Evolutionary conservation across 2,329 filamentous ascomycete species (phyloP).

Genomic region (Trichophyton rubrum): DNA sequence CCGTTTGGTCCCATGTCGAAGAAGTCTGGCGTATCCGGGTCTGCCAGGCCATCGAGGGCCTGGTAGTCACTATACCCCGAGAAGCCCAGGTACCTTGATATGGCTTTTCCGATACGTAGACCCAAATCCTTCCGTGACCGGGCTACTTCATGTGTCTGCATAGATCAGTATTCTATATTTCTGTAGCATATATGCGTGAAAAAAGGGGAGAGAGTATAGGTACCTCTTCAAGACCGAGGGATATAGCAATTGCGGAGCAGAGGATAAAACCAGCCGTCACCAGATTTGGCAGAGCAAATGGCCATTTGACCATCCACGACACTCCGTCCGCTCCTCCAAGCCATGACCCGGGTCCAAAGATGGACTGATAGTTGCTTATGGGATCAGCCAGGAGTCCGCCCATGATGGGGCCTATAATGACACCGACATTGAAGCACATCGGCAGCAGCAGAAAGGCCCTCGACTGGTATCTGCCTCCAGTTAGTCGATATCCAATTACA

Average conservation of each 20-base stretch:
- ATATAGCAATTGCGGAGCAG: constrained; percentile 41
- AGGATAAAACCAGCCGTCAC: constrained; percentile 51
- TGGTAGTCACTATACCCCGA: constrained; percentile 23
- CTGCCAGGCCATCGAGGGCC: constrained; percentile 19
- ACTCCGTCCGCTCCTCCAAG: constrained; percentile 48
- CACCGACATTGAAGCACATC: constrained; percentile 58
- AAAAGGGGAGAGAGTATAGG: constrained; percentile 3
- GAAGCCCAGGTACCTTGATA: constrained; percentile 21
- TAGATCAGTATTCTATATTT: neutral
- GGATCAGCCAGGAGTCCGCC: constrained; percentile 60
- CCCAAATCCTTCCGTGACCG: constrained; percentile 32
- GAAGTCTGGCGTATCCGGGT: constrained; percentile 19
- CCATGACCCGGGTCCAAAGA: constrained; percentile 50
- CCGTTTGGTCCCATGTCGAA: constrained; percentile 23
- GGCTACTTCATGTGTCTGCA: constrained; percentile 27
- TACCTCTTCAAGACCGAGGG: constrained; percentile 56
- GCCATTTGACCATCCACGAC: constrained; percentile 52
- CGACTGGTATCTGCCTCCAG: constrained; percentile 30
- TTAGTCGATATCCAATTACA: constrained; percentile 14
- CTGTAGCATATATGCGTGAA: neutral
- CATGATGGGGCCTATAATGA: constrained; percentile 47
- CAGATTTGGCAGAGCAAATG: constrained; percentile 58
- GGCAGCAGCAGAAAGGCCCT: constrained; percentile 48
- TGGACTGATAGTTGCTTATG: constrained; percentile 44
- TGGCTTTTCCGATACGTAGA: constrained; percentile 25